Conservation (phyloP, 2,329 filamentous ascomycete species). For the Lachnellula willkommii region DNA sequence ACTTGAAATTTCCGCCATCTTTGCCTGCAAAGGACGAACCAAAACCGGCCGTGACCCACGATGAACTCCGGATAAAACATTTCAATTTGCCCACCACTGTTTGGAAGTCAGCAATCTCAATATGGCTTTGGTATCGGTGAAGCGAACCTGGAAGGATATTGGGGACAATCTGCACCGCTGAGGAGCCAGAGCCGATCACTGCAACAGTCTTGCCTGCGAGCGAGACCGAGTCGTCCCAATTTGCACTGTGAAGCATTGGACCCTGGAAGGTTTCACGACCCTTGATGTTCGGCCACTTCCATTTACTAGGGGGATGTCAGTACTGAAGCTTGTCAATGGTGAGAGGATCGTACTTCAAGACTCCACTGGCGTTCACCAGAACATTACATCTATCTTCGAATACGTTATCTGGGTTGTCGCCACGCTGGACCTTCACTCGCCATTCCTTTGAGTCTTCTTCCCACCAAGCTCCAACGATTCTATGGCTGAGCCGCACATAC, state of each 20-base stretch:
- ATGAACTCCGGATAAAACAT: conserved; percentile 45
- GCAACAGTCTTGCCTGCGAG: conserved; percentile 30
- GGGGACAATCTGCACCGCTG: conserved; percentile 34
- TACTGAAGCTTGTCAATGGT: conserved; percentile 35
- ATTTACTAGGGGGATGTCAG: conserved; percentile 5
- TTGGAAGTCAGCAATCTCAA: conserved; percentile 17
- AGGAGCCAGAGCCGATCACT: conserved; percentile 36
- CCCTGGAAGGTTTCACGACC: conserved; percentile 44
- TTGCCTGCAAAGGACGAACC: conserved; percentile 16
- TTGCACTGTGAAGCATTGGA: conserved; percentile 39
- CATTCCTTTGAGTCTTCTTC: conserved; percentile 38
- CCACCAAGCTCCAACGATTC: conserved; percentile 41
- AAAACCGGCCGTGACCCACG: conserved; percentile 37
- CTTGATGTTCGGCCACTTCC: conserved; percentile 39
- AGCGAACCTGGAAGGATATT: conserved; percentile 13
- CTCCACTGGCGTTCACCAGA: conserved; percentile 42
- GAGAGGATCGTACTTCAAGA: conserved; percentile 39
- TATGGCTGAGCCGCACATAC: conserved; percentile 40
- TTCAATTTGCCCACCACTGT: conserved; percentile 38
- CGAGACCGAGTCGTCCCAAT: conserved; percentile 32
- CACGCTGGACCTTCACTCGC: conserved; percentile 33
- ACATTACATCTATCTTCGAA: conserved; percentile 39
- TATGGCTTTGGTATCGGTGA: too few relatives aligned
- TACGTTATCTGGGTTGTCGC: conserved; percentile 18
- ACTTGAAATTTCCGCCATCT: conserved; percentile 15